Evolutionary conservation across 2,329 filamentous ascomycete genomes (phyloP).

Genomic region (Calycina herbarum): DNA sequence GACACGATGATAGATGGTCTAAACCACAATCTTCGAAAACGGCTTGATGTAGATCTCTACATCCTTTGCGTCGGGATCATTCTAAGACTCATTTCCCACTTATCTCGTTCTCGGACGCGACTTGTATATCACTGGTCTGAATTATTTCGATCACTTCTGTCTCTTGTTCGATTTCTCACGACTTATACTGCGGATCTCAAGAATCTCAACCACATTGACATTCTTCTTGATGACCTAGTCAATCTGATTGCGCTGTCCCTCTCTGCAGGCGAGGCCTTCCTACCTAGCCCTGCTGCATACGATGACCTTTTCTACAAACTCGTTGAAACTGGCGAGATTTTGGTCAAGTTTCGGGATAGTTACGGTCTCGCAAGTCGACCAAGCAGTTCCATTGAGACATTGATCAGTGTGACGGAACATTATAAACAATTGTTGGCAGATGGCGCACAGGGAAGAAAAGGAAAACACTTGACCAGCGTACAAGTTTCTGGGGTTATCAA

Average conservation of each 20-base stretch:
- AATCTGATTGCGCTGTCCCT: constrained; percentile 83
- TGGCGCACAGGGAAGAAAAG: constrained; percentile 49
- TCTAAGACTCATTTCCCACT: constrained; percentile 77
- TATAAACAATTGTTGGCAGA: constrained; percentile 80
- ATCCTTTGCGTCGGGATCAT: constrained; percentile 79
- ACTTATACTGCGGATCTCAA: constrained; percentile 81
- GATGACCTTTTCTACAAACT: constrained; percentile 99
- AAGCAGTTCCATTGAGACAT: constrained; percentile 76
- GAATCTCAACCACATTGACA: constrained; percentile 65
- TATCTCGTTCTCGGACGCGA: constrained; percentile 79
- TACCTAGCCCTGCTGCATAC: constrained; percentile 83
- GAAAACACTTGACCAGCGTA: constrained; percentile 73
- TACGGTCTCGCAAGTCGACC: constrained; percentile 62
- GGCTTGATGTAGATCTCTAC: constrained; percentile 83
- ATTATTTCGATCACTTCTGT: constrained; percentile 84
- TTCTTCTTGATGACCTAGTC: constrained; percentile 74
- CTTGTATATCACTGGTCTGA: constrained; percentile 93
- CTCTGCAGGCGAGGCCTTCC: constrained; percentile 84
- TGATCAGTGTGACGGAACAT: constrained; percentile 80
- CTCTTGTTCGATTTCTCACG: constrained; percentile 85
- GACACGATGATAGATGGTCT: constrained; percentile 89
- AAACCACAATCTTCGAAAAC: constrained; percentile 86
- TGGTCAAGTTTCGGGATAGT: constrained; percentile 77
- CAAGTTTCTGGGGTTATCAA: constrained; percentile 93
- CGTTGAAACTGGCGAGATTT: constrained; percentile 82